Evolutionary conservation across 768 basidiomycete genomes (phyloP).

Genomic region (Trametes sanguinea): DNA sequence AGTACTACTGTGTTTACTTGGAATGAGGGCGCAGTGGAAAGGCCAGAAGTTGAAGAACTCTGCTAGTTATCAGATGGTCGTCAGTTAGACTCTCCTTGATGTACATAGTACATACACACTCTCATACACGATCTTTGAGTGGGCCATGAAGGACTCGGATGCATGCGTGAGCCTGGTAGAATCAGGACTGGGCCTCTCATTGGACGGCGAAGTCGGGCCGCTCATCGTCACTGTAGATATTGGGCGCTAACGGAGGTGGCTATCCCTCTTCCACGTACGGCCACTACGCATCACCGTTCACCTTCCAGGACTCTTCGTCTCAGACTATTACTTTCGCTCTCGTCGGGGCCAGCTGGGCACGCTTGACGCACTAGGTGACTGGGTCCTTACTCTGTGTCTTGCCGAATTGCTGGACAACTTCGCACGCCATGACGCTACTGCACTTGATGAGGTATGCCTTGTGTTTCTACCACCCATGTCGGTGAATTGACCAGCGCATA

Average conservation of each 20-base stretch:
- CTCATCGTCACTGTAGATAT: too few relatives aligned
- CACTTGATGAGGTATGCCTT: slow-evolving; percentile 22
- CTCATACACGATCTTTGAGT: too few relatives aligned
- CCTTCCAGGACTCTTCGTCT: too few relatives aligned
- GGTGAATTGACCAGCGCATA: slow-evolving; percentile 28
- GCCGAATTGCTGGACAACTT: slow-evolving; percentile 13
- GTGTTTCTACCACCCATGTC: not conserved
- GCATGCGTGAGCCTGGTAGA: too few relatives aligned
- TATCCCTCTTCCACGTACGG: not conserved
- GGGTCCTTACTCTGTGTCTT: not conserved
- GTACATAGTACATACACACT: too few relatives aligned
- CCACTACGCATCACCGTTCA: too few relatives aligned
- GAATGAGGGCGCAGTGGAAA: not conserved
- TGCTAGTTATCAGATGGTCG: not conserved
- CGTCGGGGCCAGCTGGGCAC: not conserved
- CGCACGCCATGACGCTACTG: slow-evolving; percentile 19
- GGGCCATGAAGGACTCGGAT: too few relatives aligned
- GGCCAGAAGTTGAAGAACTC: not conserved
- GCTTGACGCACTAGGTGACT: not conserved
- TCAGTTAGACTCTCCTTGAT: too few relatives aligned
- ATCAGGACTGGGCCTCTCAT: too few relatives aligned
- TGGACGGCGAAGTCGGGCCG: too few relatives aligned
- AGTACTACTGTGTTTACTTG: not conserved
- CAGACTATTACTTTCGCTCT: too few relatives aligned
- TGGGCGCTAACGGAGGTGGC: not conserved